Percentiles rank a stretch among this genome's conserved stretches.
phyloP scores from a whole-genome alignment of 257 asterid genomes.

The Forsythia suspensa region DNA sequence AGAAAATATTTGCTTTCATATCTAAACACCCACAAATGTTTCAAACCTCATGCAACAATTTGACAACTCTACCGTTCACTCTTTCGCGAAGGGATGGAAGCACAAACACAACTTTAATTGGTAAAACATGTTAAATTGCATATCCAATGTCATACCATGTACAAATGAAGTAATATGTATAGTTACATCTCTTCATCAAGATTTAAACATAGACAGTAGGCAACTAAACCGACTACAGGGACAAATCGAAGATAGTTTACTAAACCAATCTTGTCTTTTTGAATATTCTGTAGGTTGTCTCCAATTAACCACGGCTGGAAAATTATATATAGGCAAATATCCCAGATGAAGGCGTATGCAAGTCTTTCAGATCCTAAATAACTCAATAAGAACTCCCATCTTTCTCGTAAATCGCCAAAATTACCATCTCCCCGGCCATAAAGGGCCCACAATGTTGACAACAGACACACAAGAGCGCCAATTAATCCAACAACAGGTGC shows the following conservation, averaged over 20 bases:
- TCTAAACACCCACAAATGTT: no score
- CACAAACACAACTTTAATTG: not conserved
- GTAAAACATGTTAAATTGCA: not conserved
- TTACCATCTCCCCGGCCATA: slow-evolving; percentile 74
- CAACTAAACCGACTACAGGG: slow-evolving; percentile 73
- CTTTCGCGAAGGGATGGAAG: not conserved
- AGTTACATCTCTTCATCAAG: slow-evolving; percentile 38
- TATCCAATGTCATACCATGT: not conserved
- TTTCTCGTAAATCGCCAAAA: slow-evolving; percentile 56
- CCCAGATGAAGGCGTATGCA: slow-evolving; percentile 97
- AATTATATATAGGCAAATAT: slow-evolving; percentile 58
- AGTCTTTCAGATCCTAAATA: slow-evolving; percentile 79
- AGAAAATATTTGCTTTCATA: no score
- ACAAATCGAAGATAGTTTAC: slow-evolving; percentile 66
- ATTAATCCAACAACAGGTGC: slow-evolving; percentile 68
- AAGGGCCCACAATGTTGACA: slow-evolving; percentile 70
- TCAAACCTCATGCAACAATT: not conserved
- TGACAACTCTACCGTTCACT: not conserved
- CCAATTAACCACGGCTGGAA: slow-evolving; percentile 98
- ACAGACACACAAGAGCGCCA: slow-evolving; percentile 60
- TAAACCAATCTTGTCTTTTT: slow-evolving; percentile 44
- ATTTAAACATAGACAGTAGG: slow-evolving; percentile 70
- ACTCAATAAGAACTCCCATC: slow-evolving; percentile 60
- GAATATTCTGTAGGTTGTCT: slow-evolving; percentile 64
- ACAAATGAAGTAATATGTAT: not conserved